Percentiles rank a stretch among this genome's conserved stretches.
Evolutionary conservation across 192 early-diverging fungal genomes (phyloP).

Genomic region (Coemansia sp.): DNA sequence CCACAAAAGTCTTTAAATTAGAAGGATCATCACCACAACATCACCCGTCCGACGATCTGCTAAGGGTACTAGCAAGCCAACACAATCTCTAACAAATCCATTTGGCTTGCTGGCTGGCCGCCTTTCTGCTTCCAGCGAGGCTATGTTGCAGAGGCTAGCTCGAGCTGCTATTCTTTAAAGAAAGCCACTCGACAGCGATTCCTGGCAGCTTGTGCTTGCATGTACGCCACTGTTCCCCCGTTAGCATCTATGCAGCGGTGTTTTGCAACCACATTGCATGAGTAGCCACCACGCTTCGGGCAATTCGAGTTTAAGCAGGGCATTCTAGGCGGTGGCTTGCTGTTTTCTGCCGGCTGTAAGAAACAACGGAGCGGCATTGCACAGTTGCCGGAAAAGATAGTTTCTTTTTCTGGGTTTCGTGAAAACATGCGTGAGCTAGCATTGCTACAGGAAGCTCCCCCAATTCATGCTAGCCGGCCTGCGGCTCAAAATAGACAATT

Average conservation of each 20-base stretch:
- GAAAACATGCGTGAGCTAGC: not conserved
- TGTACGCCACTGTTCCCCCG: not conserved
- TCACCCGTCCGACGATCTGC: not conserved
- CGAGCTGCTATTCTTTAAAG: not conserved
- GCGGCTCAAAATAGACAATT: constrained; percentile 4
- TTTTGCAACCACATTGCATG: not conserved
- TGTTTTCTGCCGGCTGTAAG: not conserved
- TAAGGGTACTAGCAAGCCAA: not conserved
- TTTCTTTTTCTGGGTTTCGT: not conserved
- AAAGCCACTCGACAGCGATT: not conserved
- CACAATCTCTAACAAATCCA: not conserved
- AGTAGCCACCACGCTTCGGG: not conserved
- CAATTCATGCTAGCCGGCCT: not conserved
- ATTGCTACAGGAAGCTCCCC: not conserved
- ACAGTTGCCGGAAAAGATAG: not conserved
- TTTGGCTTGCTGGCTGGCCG: not conserved
- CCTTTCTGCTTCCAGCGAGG: not conserved
- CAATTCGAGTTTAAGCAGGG: not conserved
- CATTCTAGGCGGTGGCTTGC: constrained; percentile 1
- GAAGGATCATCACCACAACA: not conserved
- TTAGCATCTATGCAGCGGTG: not conserved
- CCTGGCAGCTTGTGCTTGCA: not conserved
- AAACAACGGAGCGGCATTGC: not conserved
- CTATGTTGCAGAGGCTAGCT: not conserved
- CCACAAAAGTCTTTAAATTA: not conserved